phyloP scores from a whole-genome alignment of 2,329 filamentous ascomycete genomes.

The Fusarium avenaceum region DNA sequence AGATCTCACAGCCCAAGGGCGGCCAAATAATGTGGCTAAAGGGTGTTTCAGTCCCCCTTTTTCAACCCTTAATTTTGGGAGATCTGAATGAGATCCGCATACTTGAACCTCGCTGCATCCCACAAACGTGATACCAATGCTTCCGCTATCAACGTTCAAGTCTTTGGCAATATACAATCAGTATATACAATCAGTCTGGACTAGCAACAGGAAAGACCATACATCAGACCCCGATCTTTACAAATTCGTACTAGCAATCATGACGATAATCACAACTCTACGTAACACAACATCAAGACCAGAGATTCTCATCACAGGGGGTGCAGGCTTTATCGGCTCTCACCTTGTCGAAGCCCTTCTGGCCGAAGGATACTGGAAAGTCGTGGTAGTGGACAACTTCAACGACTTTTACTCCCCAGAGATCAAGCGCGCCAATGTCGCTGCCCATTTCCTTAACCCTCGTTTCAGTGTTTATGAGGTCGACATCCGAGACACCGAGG shows the following conservation, averaged over 20 bases:
- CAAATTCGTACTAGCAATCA: background rate
- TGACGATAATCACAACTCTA: constrained; percentile 22
- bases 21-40: background rate
- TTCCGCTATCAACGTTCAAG: background rate
- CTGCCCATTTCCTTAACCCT: constrained; percentile 1
- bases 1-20: background rate
- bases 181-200: background rate
- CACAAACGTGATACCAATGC: background rate
- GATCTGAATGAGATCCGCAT: background rate
- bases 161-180: background rate
- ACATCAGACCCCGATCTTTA: background rate
- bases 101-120: background rate
- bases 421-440: constrained; percentile 25
- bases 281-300: constrained; percentile 2
- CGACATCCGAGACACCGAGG: constrained; percentile 14
- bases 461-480: constrained; percentile 14
- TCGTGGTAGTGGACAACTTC: constrained; percentile 20
- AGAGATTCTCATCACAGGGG: constrained; percentile 19
- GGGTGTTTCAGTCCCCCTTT: background rate
- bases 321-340: constrained; percentile 25
- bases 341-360: constrained; percentile 23
- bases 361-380: constrained; percentile 19
- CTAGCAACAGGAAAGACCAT: background rate
- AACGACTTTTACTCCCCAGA: constrained; percentile 20
- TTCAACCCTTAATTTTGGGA: too few relatives aligned